Base-by-base conservation (phyloP, 2,329 filamentous ascomycete species). In the Aspergillus udagawae region DNA sequence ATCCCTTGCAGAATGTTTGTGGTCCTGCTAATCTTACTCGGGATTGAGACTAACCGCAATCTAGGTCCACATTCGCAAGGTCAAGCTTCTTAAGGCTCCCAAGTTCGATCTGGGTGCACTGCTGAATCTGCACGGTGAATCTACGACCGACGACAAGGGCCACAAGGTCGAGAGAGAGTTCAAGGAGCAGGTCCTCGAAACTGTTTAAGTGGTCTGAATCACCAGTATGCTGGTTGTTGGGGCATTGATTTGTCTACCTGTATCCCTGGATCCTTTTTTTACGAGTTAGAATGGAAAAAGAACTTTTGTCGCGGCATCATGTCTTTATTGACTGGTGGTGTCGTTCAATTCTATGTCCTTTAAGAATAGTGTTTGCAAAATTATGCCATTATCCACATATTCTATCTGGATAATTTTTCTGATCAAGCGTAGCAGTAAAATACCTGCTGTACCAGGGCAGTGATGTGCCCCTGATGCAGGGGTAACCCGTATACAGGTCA, bases 151-250 rank as follows among this genome's bases (percentile, higher is more conserved):
- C 77, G 94, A 99, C 82, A 87, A 92, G 78, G 94, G 94, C 73
- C 91, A 97, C 82, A 97, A 97, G 91, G 91, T 95, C 66, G 94
- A 97, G 87, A 85, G 92, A 76, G 93, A 99, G 83, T 99, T 97
- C 90, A 96, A 97, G 90, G 93, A 99, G 88, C 86, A 85, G 75
- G 91, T 97, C 75, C 86, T 97, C 72, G 91, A 96, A 78, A 87
- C 86, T 78, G 94, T 97, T 35, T 35, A 35, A 35, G 2, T 35
- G 32, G 32, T 17, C 82, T 97, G 91, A 92, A 83, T 73, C 65
- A 66, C 64, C 85, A 82, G 3, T 20, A 88, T 76, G 90, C 70
- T 95, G 90, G 4, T 89, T 84, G 3, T 95, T 85, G 72, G 95
- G 96, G 64, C 82, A 83, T 75, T 89, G 93, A 73, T 81, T 79